Base-by-base conservation (phyloP, 2,329 filamentous ascomycete species). In the Lachnellula arida region DNA sequence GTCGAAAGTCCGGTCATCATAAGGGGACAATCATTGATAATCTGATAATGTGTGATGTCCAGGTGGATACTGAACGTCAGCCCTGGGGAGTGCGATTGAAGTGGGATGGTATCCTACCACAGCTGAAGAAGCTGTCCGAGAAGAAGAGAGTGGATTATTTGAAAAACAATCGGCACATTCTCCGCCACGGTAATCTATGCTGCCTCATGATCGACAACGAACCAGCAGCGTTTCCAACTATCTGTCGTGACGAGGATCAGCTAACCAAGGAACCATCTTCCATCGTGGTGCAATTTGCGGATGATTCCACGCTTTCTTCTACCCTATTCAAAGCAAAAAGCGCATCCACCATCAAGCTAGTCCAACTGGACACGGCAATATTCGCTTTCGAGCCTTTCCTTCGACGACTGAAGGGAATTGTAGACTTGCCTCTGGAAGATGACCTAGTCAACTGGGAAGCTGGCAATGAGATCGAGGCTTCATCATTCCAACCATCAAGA, bases 371-470 rank as follows among this genome's bases (percentile, higher is more conserved):
- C 43, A 86, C 86, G 0, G 75, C 86, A 0, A 76, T 86, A 0
- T 91, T 89, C 65, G 82, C 86, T 0, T 89, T 84, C 54, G 83
- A 89, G 53, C 87, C 87, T 0, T 76, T 91, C 1, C 67, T 91
- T 4, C 69, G 78, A 48, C 76, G 80, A 1, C 71, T 91, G 1
- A 78, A 88, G 65, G 69, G 73, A 0, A 81, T 82, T 23, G 71
- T 66, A 0, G 76, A 83, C 2, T 53, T 89, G 0, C 80, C 85
- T 0, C 71, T 91, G 0, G 72, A 79, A 3, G 67, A 80, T 1
- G 73, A 80, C 34, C 63, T 88, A 0, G 69, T 88, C 2, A 64
- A 68, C 8, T 71, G 68, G 61, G 42, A 56, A 60, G 34, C 61
- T 54, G 47, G 63, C 28, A 11, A 57, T 57, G 4, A 23, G 11